Conservation (phyloP, 2,329 filamentous ascomycete genomes). For the Colletotrichum brevisporum region DNA sequence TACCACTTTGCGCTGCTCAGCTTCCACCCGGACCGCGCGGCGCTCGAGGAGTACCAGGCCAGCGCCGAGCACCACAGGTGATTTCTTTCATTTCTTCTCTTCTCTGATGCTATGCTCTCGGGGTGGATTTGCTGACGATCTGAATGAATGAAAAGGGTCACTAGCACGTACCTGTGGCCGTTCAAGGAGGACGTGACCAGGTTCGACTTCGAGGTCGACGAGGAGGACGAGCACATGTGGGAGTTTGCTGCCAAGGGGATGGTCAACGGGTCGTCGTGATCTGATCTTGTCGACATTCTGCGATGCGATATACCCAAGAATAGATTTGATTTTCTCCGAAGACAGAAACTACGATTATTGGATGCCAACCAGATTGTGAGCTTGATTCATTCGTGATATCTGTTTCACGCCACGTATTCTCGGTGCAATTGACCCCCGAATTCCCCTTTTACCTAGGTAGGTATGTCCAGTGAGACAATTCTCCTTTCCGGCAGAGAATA, state of each 20-base stretch:
- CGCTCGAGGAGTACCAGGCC: constrained; percentile 65
- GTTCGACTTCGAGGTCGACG: constrained; percentile 68
- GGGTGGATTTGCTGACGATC: no score
- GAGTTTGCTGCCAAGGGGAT: constrained; percentile 32
- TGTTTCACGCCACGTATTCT: no score
- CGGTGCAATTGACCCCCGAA: no score
- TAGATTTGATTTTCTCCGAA: neutral
- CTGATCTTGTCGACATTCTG: neutral
- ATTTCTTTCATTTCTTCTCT: constrained; percentile 10
- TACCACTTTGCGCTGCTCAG: constrained; percentile 66
- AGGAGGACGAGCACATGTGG: constrained; percentile 48
- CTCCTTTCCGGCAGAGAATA: no score
- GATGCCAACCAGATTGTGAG: neutral
- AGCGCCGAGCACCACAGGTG: constrained; percentile 66
- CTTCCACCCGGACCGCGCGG: constrained; percentile 61
- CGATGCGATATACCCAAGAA: neutral
- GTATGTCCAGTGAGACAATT: no score
- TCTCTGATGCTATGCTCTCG: neutral
- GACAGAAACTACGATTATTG: neutral
- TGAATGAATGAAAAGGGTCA: constrained; percentile 57
- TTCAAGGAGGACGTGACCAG: constrained; percentile 66
- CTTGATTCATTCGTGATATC: no score
- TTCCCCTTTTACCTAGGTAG: no score
- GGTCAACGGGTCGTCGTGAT: constrained; percentile 15
- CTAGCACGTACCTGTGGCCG: constrained; percentile 64